Evolutionary conservation across 169 alveolate species (phyloP), one percentile per base, ranked within the genome.

Genomic region (Nephromyces sp.): DNA sequence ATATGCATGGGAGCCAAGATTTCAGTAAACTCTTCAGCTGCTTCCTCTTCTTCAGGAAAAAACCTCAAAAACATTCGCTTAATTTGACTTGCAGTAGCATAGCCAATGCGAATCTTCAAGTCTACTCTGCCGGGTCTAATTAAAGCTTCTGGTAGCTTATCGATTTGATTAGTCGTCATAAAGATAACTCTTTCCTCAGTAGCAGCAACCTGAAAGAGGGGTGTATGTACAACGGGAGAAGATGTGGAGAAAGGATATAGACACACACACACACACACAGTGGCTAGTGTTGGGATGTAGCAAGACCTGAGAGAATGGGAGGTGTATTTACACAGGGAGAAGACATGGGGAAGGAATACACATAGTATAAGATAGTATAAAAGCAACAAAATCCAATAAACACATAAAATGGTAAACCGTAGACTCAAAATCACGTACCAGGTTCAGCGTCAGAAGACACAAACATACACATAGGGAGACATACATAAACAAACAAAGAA

Each of bases 101-200:
- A 83, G 32, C 88, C 85, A n/a, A 87, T 70, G 31, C 82, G 79
- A 25, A 87, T 84, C 74, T 85, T 87, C 32, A 87, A 64, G 75
- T 87, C 92, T 30, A 87, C 91, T n/a, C 92, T 79, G 0, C 92
- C 92, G 6, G 92, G 91, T 27, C 90, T 80, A 27, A 85, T 80
- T 3, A 87, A 74, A 5, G 92, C 80, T 3, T 70, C 81, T 21
- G 89, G 91, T 0, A 87, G 84, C 53, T 69, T 84, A 75, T 22
- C 33, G n/a, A 83, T 85, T 52, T 83, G 86, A 62, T 87, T 87
- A 30, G 92, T 87, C 0, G 92, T 87, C 88, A 87, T 87, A 63
- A 88, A 86, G 29, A 86, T 80, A 15, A 88, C 79, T 30, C 88
- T 52, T 68, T 88, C 93, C 61, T 88, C 93, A 25, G 90, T 84